Base-by-base conservation (phyloP, 192 early-diverging fungal genomes). In the Backusella luteola region DNA sequence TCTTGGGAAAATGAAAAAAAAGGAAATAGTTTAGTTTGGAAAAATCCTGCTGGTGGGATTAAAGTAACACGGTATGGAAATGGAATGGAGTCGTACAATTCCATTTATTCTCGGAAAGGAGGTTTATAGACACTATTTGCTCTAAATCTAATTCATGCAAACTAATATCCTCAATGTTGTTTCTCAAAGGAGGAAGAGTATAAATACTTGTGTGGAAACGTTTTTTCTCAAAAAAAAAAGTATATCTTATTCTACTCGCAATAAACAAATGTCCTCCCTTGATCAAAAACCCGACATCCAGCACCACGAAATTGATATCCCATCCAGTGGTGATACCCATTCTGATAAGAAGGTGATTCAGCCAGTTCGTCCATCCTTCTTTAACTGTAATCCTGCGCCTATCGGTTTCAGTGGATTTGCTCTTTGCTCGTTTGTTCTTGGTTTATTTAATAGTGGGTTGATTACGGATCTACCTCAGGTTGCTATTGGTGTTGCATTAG, bases 351-450 rank as follows among this genome's bases (percentile, higher is more conserved):
- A 71, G 2, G 6, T 17, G 4, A 9, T 73, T 21, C 42, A 36
- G 19, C 32, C 32, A 8, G 68, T 14, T 21, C 71, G 35, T 1
- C 15, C 26, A 5, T 23, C 71, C 23, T 17, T 19, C 17, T 23
- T 29, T 12, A 34, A 34, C 6, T 35, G 34, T n/a, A 69, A 69
- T 36, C 71, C 71, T 34, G 42, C 71, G 11, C 74, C 79, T 34
- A 49, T 80, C 34, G 79, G 71, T 69, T 80, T 80, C 12, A 41
- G 46, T 23, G 74, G 66, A 4, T 80, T 80, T 35, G 73, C 75
- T 39, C 29, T 73, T 73, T 34, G 75, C 35, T 67, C 79, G 19
- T 73, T 80, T 67, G 44, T 76, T 34, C 19, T 80, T n/a, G 79
- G 79, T 73, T 46, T 80, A 1, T 26, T 42, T 26, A 80, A 80